Conservation (phyloP, 2,329 filamentous ascomycete species). For the Purpureocillium takamizusanense region DNA sequence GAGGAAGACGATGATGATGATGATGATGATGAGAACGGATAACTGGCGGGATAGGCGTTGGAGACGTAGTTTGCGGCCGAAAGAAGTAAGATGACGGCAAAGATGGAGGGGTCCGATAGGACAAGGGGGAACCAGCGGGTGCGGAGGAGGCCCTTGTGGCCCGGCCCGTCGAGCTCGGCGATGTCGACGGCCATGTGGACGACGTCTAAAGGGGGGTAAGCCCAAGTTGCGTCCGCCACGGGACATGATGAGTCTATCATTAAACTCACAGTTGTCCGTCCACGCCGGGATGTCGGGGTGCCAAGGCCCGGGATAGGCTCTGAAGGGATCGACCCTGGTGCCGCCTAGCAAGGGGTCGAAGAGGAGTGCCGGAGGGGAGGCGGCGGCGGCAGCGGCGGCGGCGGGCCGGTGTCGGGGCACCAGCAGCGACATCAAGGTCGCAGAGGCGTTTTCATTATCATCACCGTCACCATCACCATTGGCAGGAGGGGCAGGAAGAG, state of each 20-base stretch:
- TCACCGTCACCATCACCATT: too few relatives aligned
- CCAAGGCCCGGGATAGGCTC: slow-evolving; percentile 13
- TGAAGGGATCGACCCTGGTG: slow-evolving; percentile 16
- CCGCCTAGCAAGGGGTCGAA: slow-evolving; percentile 14
- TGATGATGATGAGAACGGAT: too few relatives aligned
- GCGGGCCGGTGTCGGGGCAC: too few relatives aligned
- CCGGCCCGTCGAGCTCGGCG: slow-evolving; percentile 16
- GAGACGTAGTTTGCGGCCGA: slow-evolving; percentile 16
- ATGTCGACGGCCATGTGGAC: slow-evolving; percentile 20
- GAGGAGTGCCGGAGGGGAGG: too few relatives aligned
- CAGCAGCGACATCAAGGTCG: too few relatives aligned
- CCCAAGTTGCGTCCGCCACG: too few relatives aligned
- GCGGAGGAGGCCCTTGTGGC: slow-evolving; percentile 15
- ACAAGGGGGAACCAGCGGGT: slow-evolving; percentile 19
- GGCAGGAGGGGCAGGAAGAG: too few relatives aligned
- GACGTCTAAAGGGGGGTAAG: slow-evolving; percentile 10
- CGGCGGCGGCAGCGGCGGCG: too few relatives aligned
- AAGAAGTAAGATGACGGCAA: slow-evolving; percentile 17
- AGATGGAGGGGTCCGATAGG: slow-evolving; percentile 12
- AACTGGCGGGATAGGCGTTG: not conserved
- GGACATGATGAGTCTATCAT: too few relatives aligned
- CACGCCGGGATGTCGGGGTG: slow-evolving; percentile 11
- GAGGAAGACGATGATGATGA: too few relatives aligned
- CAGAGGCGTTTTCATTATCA: too few relatives aligned
- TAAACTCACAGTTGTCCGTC: slow-evolving; percentile 16